phyloP scores from a whole-genome alignment of 768 basidiomycete genomes.

The Cubamyces lactineus region DNA sequence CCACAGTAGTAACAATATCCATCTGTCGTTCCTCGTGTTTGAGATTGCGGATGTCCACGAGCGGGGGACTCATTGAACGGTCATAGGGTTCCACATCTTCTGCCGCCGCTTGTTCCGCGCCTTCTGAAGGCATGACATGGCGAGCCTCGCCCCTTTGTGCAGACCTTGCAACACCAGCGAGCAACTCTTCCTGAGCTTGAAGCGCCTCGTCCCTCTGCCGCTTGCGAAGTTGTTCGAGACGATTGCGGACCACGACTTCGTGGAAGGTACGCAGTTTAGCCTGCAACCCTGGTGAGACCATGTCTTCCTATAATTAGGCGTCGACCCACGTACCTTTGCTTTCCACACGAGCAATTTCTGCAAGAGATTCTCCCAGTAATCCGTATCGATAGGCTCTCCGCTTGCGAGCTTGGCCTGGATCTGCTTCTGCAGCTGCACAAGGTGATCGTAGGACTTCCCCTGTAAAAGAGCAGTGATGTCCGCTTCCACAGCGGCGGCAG shows the following conservation, averaged over 20 bases:
- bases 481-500: conserved; percentile 78
- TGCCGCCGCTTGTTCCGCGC: conserved; percentile 41
- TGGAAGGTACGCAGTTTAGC: conserved; percentile 91
- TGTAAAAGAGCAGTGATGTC: conserved; percentile 82
- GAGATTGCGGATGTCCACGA: conserved; percentile 72
- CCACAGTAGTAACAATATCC: conserved; percentile 70
- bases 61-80: conserved; percentile 83
- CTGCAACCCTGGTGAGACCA: conserved; percentile 41
- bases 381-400: conserved; percentile 93
- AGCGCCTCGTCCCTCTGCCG: conserved; percentile 95
- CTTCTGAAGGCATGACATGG: conserved; percentile 39
- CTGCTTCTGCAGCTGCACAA: conserved; percentile 79
- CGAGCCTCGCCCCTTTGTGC: conserved; percentile 52
- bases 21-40: conserved; percentile 79
- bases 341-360: conserved; percentile 96
- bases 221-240: conserved; percentile 94
- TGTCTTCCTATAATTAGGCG: not conserved
- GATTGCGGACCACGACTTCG: conserved; percentile 95
- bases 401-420: conserved; percentile 88
- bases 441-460: conserved; percentile 85
- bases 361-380: conserved; percentile 95
- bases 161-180: conserved; percentile 73
- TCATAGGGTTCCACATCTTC: conserved; percentile 82
- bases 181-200: conserved; percentile 88
- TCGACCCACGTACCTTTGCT: conserved; percentile 68